These are phyloP conservation scores for Exophiala calicioides DNA, from an alignment of 2,329 filamentous ascomycete genomes.

Conservation along the genomic window DNA sequence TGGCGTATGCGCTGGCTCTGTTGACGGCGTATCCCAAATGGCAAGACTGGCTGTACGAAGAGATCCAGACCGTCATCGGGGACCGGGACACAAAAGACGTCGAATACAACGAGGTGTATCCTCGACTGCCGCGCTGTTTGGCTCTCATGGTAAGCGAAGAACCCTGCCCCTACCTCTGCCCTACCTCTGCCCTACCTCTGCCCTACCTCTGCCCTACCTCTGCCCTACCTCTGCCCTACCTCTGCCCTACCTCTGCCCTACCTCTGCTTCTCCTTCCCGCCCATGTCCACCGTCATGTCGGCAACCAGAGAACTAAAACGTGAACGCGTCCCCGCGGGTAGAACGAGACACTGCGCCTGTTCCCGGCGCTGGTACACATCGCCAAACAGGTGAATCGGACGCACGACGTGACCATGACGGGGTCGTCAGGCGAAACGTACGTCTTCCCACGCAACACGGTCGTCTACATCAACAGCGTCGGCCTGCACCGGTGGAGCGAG, in stretches of 20 bases:
- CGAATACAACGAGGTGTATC: conserved; percentile 49
- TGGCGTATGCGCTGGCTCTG: conserved; percentile 52
- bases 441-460: conserved; percentile 37
- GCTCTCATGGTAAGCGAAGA: conserved; percentile 49
- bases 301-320: no score
- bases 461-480: conserved; percentile 40
- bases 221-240: conserved; percentile 8
- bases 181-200: conserved; percentile 32
- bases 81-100: conserved; percentile 31
- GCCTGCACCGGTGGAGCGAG: conserved; percentile 32
- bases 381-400: conserved; percentile 35
- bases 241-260: no score
- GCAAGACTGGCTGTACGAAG: conserved; percentile 56
- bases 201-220: no score
- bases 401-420: conserved; percentile 35
- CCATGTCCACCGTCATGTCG: no score
- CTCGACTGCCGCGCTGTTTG: conserved; percentile 46
- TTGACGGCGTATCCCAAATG: conserved; percentile 50
- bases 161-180: background rate
- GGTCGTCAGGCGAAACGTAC: conserved; percentile 32
- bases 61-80: conserved; percentile 44
- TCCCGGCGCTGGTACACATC: conserved; percentile 42
- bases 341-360: conserved; percentile 48
- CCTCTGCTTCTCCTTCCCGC: no score
- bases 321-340: no score